Evolutionary conservation across 2,329 filamentous ascomycete species (phyloP).

Genomic region (Pestalotiopsis sp.): DNA sequence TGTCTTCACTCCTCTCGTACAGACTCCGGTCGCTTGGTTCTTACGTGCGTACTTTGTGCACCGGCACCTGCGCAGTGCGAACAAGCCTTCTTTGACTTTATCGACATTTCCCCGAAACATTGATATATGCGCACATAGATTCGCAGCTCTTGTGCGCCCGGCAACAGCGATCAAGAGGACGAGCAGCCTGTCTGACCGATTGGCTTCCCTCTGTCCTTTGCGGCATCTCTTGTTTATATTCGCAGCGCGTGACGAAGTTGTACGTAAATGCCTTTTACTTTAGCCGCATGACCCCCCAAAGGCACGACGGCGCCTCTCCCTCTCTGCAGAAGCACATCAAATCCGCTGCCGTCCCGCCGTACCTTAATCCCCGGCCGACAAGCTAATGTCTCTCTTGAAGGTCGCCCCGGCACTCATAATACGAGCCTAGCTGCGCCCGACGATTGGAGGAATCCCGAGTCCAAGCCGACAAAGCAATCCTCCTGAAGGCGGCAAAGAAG

Average conservation of each 20-base stretch:
- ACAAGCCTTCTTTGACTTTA: background rate
- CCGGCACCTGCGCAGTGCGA: background rate
- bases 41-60: background rate
- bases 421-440: background rate
- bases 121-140: background rate
- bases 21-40: background rate
- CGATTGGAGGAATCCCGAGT: background rate
- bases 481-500: background rate
- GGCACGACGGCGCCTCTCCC: background rate
- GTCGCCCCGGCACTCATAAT: background rate
- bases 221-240: background rate
- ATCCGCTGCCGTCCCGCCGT: background rate
- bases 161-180: background rate
- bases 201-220: background rate
- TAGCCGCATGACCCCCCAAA: background rate
- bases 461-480: background rate
- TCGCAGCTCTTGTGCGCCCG: background rate
- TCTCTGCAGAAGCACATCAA: background rate
- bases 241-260: background rate
- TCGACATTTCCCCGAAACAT: background rate
- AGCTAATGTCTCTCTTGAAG: background rate
- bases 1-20: background rate
- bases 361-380: background rate
- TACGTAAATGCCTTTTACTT: conserved; percentile 1
- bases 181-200: background rate